Evolutionary conservation across 2,329 filamentous ascomycete genomes (phyloP), one percentile per base, ranked within the genome.

Genomic region (Colletotrichum tabaci): DNA sequence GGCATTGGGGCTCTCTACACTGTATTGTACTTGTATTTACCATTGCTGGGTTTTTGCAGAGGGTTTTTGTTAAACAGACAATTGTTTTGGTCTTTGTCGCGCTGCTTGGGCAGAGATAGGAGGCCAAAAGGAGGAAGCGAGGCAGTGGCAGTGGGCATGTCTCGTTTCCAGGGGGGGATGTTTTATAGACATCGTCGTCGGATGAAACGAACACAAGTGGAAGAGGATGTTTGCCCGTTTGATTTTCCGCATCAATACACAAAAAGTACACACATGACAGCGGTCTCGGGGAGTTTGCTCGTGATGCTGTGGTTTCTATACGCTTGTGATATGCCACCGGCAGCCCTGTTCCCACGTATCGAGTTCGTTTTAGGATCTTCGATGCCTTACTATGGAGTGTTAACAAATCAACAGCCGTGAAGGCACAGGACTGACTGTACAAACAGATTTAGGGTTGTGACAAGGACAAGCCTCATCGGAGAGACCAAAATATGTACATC

Each of bases 11-110:
- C 52, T 72, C 30, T 60, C 23, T 26, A 57, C 13, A 57, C 18
- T 46, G 66, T 69, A 69, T 72, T 72, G 69, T 72, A 72, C 47
- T 61, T 72, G 69, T 72, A 72, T 69, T 68, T 63, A 21, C 44
- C 55, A 63, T 63, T 68, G 66, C 35, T 63, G 61, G 60, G 35
- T 9, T 40, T 50, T 21, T 67, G 53, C 21, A 52, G 60, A 38
- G 35, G 2, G 35, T 38, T 38, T 26, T 68, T 55, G 55, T 23
- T 47, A 46, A 26, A 52, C 49, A 63, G 61, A 63, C 60, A 10
- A 50, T 42, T 71, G 53, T 53, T 67, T 49, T 53, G 46, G 46
- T 68, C 38, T 52, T 42, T 42, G 42, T 58, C 47, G 58, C 47
- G 46, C 44, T 46, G 38, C 47, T n/a, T 12, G 38, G 53, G 58